These are phyloP conservation scores for Diospyros lotus DNA, from an alignment of 148 eudicot genomes.

Conservation along the genomic window DNA sequence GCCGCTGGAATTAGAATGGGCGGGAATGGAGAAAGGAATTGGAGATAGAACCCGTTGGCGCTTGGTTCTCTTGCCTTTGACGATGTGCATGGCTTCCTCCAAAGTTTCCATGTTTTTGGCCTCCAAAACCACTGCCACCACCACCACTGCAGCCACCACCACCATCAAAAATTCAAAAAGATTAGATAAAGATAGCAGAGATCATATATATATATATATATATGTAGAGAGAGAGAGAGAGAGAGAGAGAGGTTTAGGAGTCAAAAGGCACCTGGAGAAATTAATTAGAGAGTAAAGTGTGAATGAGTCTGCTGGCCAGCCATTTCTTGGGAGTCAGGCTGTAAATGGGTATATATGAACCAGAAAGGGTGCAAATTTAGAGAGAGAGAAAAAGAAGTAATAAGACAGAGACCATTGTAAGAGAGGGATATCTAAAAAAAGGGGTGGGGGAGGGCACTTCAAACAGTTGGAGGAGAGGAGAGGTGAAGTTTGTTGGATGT, in stretches of 20 bases:
- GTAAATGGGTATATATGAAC: not conserved
- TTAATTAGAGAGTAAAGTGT: constrained; percentile 1
- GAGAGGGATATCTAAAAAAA: constrained; percentile 4
- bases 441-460: not conserved
- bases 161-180: not conserved
- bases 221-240: not conserved
- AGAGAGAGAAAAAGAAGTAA: not conserved
- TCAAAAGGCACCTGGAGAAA: not conserved
- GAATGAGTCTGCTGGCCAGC: not conserved
- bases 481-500: constrained; percentile 11
- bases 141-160: not conserved
- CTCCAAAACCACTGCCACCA: constrained; percentile 8
- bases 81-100: constrained; percentile 16
- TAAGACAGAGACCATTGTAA: constrained; percentile 10
- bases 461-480: constrained; percentile 10
- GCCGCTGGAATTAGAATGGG: constrained; percentile 5
- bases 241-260: not conserved
- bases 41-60: constrained; percentile 50
- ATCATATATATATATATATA: not conserved
- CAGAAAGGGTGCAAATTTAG: constrained; percentile 4
- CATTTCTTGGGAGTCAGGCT: not conserved
- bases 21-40: constrained; percentile 29
- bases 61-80: constrained; percentile 56
- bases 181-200: not conserved
- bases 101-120: constrained; percentile 12